Percentiles rank a stretch among this genome's conserved stretches.
These are phyloP conservation scores for Amauroascus niger DNA, from an alignment of 2,329 filamentous ascomycete species.

Conservation along the genomic window DNA sequence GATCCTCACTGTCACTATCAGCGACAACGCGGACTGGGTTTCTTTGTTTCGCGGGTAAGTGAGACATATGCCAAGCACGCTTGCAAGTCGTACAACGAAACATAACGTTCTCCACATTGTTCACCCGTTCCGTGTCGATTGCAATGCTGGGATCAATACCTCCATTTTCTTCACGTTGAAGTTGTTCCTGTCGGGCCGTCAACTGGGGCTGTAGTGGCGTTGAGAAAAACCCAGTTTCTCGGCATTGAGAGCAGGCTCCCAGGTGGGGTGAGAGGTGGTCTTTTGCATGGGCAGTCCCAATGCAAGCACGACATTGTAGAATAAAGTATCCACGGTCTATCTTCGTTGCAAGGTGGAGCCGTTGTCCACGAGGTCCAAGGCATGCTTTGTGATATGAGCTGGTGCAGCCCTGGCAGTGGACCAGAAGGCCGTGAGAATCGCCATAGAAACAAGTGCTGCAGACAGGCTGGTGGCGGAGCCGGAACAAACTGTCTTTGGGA, in stretches of 20 bases:
- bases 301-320: slow-evolving; percentile 79
- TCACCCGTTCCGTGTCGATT: slow-evolving; percentile 55
- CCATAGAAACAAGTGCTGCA: slow-evolving; percentile 64
- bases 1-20: slow-evolving; percentile 26
- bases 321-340: slow-evolving; percentile 67
- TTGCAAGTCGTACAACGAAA: slow-evolving; percentile 74
- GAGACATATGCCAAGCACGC: slow-evolving; percentile 72
- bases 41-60: slow-evolving; percentile 51
- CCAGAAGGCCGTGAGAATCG: slow-evolving; percentile 54
- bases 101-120: slow-evolving; percentile 65
- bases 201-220: slow-evolving; percentile 62
- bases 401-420: slow-evolving; percentile 88
- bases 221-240: slow-evolving; percentile 57
- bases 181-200: slow-evolving; percentile 71
- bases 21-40: slow-evolving; percentile 9
- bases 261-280: slow-evolving; percentile 61
- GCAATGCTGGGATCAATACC: slow-evolving; percentile 65
- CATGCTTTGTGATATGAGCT: slow-evolving; percentile 74
- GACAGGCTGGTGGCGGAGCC: slow-evolving; percentile 54
- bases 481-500: slow-evolving; percentile 56
- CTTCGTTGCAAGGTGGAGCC: slow-evolving; percentile 89
- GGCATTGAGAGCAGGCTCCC: slow-evolving; percentile 62
- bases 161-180: slow-evolving; percentile 65
- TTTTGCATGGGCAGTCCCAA: slow-evolving; percentile 58
- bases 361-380: slow-evolving; percentile 58